A percentile compares a stretch with the other conserved stretches of the same genome.
Evolutionary conservation across 1,284 basidiomycete genomes (phyloP).

Genomic region (Singerocomus inundabilis): DNA sequence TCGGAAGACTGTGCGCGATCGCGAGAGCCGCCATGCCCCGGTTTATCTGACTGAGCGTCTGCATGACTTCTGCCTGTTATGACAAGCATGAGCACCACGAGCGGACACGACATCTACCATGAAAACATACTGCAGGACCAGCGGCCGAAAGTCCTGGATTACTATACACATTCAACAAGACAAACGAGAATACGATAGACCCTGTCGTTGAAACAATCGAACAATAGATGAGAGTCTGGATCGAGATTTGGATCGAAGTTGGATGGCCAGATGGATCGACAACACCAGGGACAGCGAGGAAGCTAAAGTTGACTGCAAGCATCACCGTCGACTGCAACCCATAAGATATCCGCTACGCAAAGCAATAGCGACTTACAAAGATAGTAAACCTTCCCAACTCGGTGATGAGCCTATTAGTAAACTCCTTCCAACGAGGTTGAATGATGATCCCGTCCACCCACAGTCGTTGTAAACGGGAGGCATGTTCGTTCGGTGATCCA

Average conservation of each 20-base stretch:
- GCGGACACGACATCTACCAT: background rate
- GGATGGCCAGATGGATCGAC: too few relatives aligned
- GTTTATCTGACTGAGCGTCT: slow-evolving; percentile 3
- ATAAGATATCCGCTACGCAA: background rate
- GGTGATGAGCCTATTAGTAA: slow-evolving; percentile 41
- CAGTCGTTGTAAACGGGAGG: too few relatives aligned
- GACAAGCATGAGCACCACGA: background rate
- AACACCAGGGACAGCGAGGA: too few relatives aligned
- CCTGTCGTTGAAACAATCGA: too few relatives aligned
- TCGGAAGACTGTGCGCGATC: too few relatives aligned
- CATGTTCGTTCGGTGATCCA: too few relatives aligned
- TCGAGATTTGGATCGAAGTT: too few relatives aligned
- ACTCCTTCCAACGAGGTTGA: too few relatives aligned
- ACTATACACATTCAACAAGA: slow-evolving; percentile 10
- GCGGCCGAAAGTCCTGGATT: slow-evolving; percentile 8
- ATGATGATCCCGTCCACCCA: too few relatives aligned
- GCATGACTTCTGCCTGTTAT: slow-evolving; percentile 8
- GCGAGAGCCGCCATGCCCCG: slow-evolving; percentile 11
- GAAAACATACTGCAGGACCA: slow-evolving; percentile 7
- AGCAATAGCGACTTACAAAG: slow-evolving; percentile 38
- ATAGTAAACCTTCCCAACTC: slow-evolving; percentile 54
- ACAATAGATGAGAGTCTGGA: too few relatives aligned
- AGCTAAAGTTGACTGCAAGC: slow-evolving; percentile 14
- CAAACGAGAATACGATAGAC: slow-evolving; percentile 19
- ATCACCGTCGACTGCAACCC: slow-evolving; percentile 20